Base-by-base conservation (phyloP, 202 grass and related monocot genomes). In the Alloteropsis angusta region DNA sequence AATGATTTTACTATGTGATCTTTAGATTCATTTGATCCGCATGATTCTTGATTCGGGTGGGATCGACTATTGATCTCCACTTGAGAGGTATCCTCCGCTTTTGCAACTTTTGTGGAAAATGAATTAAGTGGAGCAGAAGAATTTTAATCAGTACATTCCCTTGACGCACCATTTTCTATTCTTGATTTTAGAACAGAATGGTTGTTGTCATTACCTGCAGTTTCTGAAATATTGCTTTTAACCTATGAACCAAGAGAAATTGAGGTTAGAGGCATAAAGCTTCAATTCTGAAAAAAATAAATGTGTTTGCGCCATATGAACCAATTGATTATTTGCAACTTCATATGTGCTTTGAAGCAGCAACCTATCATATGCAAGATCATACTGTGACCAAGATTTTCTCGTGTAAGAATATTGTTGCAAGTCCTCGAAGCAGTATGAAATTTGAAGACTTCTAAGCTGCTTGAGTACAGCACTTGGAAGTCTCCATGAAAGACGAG, bases 11-110 rank as follows among this genome's bases (percentile, higher is more conserved):
- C 36, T 43, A 71, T 83, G 49, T 54, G 60, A 34, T 79, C 66
- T 70, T 80, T 67, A 56, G 82, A 83, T 65, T 73, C 71, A 78
- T 73, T 83, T 77, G 82, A 74, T 75, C 83, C 79, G 54, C 58
- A 17, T 66, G 72, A 57, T 75, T 80, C 76, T 60, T 72, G 78
- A 49, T 46, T 56, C 11, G 6, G 36, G 16, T 67, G 46, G 21
- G 39, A 83, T 75, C 15, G 23, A 54, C 6, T 79, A 52, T 47
- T 66, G 28, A 18, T 69, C 10, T 84, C 53, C 52, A 66, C 58
- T 42, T 18, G 81, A 41, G 82, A 77, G 38, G 13, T 67, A 59
- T 74, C 76, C 28, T 54, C 70, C 23, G 16, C 65, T 81, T 69
- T 14, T 81, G 34, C 46, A 30, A 3, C 45, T 39, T 78, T 37